phyloP scores from a whole-genome alignment of 495 filamentous ascomycete species.

The Annulohypoxylon stygium region DNA sequence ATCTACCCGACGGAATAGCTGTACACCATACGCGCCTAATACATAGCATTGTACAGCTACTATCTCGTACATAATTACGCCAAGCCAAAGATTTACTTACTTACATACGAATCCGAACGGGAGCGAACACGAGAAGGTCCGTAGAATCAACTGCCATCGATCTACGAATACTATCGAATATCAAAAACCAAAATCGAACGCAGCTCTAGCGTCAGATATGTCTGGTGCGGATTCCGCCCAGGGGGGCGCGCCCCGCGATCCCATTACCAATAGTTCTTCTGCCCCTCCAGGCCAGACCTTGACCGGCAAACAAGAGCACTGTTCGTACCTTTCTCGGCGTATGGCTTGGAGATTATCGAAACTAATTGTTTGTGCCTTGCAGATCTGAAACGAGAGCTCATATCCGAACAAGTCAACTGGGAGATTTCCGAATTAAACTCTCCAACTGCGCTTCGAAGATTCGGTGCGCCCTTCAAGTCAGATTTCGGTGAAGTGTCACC shows the following conservation, averaged over 20 bases:
- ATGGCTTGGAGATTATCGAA: conserved; percentile 5
- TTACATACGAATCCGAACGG: neutral
- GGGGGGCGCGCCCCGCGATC: conserved; percentile 40
- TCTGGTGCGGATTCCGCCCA: conserved; percentile 40
- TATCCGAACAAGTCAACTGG: conserved; percentile 86
- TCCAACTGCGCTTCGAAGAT: conserved; percentile 92
- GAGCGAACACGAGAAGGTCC: conserved; percentile 7
- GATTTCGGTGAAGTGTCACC: conserved; percentile 93
- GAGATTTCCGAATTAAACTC: conserved; percentile 94
- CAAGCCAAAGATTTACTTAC: neutral
- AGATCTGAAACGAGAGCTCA: conserved; percentile 97
- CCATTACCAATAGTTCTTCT: conserved; percentile 20
- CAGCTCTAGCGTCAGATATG: conserved; percentile 38
- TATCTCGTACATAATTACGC: neutral
- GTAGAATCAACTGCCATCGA: conserved; percentile 2
- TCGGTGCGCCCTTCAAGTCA: conserved; percentile 94
- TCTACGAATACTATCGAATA: conserved; percentile 3
- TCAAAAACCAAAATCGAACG: conserved; percentile 2
- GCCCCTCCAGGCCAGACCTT: conserved; percentile 61
- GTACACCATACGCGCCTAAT: conserved; percentile 22
- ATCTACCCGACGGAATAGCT: conserved; percentile 3
- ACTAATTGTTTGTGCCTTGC: conserved; percentile 49
- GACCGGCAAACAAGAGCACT: conserved; percentile 98
- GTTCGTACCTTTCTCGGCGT: conserved; percentile 62
- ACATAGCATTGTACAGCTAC: neutral